Base-by-base conservation (phyloP, 1,139 yeast species). In the Protomyces gravidus region DNA sequence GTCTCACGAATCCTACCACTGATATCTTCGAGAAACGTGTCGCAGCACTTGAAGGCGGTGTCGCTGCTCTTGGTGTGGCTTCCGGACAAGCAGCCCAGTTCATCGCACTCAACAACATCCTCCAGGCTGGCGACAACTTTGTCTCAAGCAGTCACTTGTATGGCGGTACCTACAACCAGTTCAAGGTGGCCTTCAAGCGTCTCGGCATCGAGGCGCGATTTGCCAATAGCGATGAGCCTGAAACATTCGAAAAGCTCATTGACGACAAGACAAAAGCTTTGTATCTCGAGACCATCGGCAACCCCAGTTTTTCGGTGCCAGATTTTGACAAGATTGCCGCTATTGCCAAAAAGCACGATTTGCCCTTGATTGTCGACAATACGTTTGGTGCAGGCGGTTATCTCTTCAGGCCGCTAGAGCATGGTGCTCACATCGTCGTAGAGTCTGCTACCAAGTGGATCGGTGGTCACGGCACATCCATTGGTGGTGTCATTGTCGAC, bases 401-500 rank as follows among this genome's bases (percentile, higher is more conserved):
- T 78, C 80, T 87, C 68, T 80, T 89, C 64, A 84, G 81, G 68
- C 98, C 98, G 65, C 74, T 92, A 67, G 86, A 85, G 64, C 86
- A 81, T 68, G 97, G 97, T 66, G 97, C 89, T 47, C 95, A 89
- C 71, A 85, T 89, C 64, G 80, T 82, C 33, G 78, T 80, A 26
- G 96, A 90, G 74, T 89, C 97, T 61, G 96, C 97, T 60, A 92
- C 97, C 61, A 92, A 92, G 75, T 92, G 97, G 96, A 89, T 92
- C 67, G 96, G 96, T 66, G 98, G 97, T 63, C 97, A 90, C 72
- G 97, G 97, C 70, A 89, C 89, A 63, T 87, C 97, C 57, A 84
- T 92, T 72, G 97, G 88, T 58, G 98, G 98, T 76, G 88, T 85
- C 59, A 79, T 92, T 65, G 80, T 92, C 59, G 97, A 87, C 73